Percentiles rank a stretch among this genome's conserved stretches.
Evolutionary conservation across 495 filamentous ascomycete species (phyloP).

Genomic region (Rhypophila decipiens): DNA sequence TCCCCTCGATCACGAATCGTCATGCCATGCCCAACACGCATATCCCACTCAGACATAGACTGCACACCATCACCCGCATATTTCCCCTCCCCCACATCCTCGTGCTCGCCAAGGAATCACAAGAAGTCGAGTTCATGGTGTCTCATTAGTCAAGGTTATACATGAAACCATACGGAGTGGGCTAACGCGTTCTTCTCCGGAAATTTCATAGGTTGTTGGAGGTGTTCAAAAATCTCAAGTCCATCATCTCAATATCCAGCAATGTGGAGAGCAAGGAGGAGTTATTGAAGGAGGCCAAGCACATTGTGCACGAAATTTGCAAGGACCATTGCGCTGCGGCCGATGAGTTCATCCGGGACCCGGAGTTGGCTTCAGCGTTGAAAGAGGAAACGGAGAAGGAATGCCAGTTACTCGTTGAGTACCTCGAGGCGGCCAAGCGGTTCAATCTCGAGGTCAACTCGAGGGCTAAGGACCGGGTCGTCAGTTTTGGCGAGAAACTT

Average conservation of each 20-base stretch:
- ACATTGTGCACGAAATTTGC: slow-evolving; percentile 67
- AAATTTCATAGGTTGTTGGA: slow-evolving; percentile 37
- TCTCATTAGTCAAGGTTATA: slow-evolving; percentile 10
- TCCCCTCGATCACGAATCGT: neutral
- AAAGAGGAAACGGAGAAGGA: slow-evolving; percentile 62
- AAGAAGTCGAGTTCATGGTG: neutral
- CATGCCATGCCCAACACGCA: neutral
- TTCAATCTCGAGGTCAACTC: slow-evolving; percentile 68
- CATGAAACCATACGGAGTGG: neutral
- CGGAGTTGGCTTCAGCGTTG: slow-evolving; percentile 51
- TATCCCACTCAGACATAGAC: too few relatives aligned
- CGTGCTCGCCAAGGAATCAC: too few relatives aligned
- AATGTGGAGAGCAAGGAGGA: slow-evolving; percentile 53
- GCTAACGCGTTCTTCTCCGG: neutral
- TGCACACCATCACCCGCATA: neutral
- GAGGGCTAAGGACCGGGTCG: slow-evolving; percentile 78
- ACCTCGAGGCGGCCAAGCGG: slow-evolving; percentile 47
- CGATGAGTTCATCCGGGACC: slow-evolving; percentile 52
- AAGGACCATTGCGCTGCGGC: slow-evolving; percentile 67
- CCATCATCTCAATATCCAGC: slow-evolving; percentile 61
- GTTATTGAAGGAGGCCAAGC: slow-evolving; percentile 63
- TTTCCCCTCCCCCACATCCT: slow-evolving; percentile 4
- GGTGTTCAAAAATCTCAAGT: slow-evolving; percentile 58
- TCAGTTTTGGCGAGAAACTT: slow-evolving; percentile 90
- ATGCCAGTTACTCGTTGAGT: slow-evolving; percentile 56